phyloP scores from a whole-genome alignment of 2,329 filamentous ascomycete genomes.

The Ustulina deusta region DNA sequence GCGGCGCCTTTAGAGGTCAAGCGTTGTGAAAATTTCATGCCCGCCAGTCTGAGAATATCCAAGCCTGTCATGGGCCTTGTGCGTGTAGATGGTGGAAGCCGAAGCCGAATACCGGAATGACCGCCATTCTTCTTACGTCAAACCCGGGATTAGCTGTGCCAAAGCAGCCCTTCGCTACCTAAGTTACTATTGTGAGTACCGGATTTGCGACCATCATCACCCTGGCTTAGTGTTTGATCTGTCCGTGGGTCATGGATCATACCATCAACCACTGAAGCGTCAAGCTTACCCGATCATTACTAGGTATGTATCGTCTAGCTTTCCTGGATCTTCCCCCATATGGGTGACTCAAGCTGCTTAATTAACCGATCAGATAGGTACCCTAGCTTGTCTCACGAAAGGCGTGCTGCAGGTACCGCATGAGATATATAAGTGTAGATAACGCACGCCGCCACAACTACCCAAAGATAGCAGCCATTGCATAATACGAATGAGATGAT shows the following conservation, averaged over 20 bases:
- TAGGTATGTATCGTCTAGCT: background rate
- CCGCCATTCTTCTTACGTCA: slow-evolving; percentile 46
- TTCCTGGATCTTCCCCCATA: slow-evolving; percentile 13
- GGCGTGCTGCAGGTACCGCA: slow-evolving; percentile 27
- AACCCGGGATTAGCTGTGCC: slow-evolving; percentile 18
- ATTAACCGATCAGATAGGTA: slow-evolving; percentile 24
- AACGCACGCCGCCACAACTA: slow-evolving; percentile 17
- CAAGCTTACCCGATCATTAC: slow-evolving; percentile 22
- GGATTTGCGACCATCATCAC: slow-evolving; percentile 25
- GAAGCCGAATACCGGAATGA: slow-evolving; percentile 42
- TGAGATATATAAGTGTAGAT: slow-evolving; percentile 31
- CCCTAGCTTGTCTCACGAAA: slow-evolving; percentile 31
- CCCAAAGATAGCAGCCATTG: background rate
- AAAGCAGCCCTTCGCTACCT: slow-evolving; percentile 13
- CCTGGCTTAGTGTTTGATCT: slow-evolving; percentile 23
- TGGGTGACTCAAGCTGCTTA: slow-evolving; percentile 44
- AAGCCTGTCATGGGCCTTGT: slow-evolving; percentile 16
- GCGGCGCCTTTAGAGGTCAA: slow-evolving; percentile 44
- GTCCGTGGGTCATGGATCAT: slow-evolving; percentile 12
- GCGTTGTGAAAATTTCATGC: slow-evolving; percentile 35
- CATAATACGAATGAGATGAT: slow-evolving; percentile 3
- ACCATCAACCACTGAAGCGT: slow-evolving; percentile 10
- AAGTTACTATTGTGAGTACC: background rate
- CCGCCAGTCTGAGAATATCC: slow-evolving; percentile 16
- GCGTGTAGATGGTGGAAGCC: slow-evolving; percentile 28